Evolutionary conservation across 1,139 yeast genomes (phyloP).

Genomic region (Tardiomyces depauwii): DNA sequence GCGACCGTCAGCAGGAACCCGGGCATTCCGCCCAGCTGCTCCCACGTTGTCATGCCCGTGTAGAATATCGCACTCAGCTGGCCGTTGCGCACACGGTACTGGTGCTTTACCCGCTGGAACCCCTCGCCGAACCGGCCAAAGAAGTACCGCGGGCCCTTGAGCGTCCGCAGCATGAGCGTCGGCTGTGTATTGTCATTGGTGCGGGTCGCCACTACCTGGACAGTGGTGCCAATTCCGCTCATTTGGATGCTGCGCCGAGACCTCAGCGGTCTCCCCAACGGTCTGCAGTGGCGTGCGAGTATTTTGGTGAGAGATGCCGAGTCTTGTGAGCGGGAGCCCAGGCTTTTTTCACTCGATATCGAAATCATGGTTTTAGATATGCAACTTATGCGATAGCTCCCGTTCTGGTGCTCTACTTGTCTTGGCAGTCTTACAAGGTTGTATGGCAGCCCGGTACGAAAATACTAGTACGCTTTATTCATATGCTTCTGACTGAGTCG

Average conservation of each 20-base stretch:
- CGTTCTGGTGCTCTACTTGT: too few relatives aligned
- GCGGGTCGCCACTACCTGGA: slow-evolving; percentile 37
- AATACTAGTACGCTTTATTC: too few relatives aligned
- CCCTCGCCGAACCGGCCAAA: slow-evolving; percentile 86
- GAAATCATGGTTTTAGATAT: neutral
- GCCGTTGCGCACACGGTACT: slow-evolving; percentile 24
- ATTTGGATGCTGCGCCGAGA: neutral
- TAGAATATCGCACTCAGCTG: slow-evolving; percentile 57
- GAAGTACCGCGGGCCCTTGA: slow-evolving; percentile 46
- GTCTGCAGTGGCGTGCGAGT: neutral
- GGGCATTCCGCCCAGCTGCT: slow-evolving; percentile 75
- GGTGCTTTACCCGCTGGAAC: slow-evolving; percentile 55
- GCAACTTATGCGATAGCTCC: too few relatives aligned
- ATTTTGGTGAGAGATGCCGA: slow-evolving; percentile 1
- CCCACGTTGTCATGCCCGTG: slow-evolving; percentile 69
- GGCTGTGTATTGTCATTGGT: slow-evolving; percentile 55
- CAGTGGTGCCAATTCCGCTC: slow-evolving; percentile 13
- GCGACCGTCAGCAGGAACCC: slow-evolving; percentile 79
- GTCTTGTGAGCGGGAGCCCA: too few relatives aligned
- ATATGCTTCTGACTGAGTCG: too few relatives aligned
- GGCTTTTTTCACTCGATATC: slow-evolving; percentile 1
- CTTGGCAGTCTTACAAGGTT: too few relatives aligned
- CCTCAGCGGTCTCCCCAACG: slow-evolving; percentile 1
- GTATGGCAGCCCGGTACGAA: too few relatives aligned
- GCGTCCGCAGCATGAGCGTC: slow-evolving; percentile 39